phyloP scores from a whole-genome alignment of 495 filamentous ascomycete genomes.

The Neurospora sublineolata region DNA sequence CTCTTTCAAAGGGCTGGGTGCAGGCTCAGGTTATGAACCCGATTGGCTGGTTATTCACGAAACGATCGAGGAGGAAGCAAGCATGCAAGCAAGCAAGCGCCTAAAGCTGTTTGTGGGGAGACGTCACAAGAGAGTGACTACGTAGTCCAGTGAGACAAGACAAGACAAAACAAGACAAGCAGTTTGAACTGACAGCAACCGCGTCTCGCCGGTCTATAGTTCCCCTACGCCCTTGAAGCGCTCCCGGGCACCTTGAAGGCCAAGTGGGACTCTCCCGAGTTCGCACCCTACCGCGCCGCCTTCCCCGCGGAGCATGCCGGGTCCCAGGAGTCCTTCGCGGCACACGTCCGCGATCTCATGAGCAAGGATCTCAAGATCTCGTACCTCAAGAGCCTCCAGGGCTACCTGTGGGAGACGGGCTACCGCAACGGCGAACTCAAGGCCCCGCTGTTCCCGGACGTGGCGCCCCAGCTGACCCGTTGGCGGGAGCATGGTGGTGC shows the following conservation, averaged over 20 bases:
- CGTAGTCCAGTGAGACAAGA: not conserved
- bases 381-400: slow-evolving; percentile 62
- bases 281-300: slow-evolving; percentile 46
- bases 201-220: slow-evolving; percentile 30
- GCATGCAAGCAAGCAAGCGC: not conserved
- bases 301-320: slow-evolving; percentile 49
- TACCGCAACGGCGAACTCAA: slow-evolving; percentile 48
- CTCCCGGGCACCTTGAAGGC: slow-evolving; percentile 45
- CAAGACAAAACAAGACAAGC: not conserved
- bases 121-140: not conserved
- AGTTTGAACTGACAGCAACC: not conserved
- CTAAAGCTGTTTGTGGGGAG: not conserved
- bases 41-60: not conserved
- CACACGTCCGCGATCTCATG: slow-evolving; percentile 54
- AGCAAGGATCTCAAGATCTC: slow-evolving; percentile 53
- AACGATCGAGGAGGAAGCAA: not conserved
- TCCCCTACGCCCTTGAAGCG: slow-evolving; percentile 54
- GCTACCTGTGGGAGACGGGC: slow-evolving; percentile 57
- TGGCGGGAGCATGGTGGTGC: slow-evolving; percentile 37
- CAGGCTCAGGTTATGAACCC: not conserved
- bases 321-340: slow-evolving; percentile 37
- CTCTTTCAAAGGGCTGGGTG: not conserved
- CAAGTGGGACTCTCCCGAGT: slow-evolving; percentile 47
- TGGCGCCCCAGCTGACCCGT: slow-evolving; percentile 39
- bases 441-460: slow-evolving; percentile 59